Percentiles rank a stretch among this genome's conserved stretches.
Evolutionary conservation across 345 rosid species (phyloP).

Genomic region (Pugionium dolabratum): DNA sequence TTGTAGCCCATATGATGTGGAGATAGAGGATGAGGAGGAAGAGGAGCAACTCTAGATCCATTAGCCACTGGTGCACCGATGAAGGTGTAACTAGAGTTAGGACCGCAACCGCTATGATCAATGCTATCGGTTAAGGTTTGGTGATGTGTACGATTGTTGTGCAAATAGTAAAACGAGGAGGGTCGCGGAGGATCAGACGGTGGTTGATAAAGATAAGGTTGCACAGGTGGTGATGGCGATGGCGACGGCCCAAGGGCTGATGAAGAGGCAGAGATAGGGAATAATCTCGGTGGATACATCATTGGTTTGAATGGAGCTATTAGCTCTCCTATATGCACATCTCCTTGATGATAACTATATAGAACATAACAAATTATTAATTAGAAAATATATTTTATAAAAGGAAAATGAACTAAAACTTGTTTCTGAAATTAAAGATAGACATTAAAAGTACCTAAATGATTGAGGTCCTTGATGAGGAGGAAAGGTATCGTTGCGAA

Average conservation of each 20-base stretch:
- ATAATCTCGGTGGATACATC: conserved; percentile 53
- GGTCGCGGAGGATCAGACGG: conserved; percentile 45
- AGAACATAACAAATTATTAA: background rate
- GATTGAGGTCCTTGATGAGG: conserved; percentile 48
- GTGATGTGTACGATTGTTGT: conserved; percentile 45
- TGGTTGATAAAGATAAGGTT: conserved; percentile 53
- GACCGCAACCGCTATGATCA: conserved; percentile 17
- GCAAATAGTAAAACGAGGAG: conserved; percentile 53
- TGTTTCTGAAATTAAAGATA: background rate
- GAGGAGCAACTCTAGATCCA: conserved; percentile 25
- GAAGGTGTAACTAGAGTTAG: conserved; percentile 38
- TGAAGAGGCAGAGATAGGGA: conserved; percentile 46
- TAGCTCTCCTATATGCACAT: conserved; percentile 48
- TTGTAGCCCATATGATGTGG: conserved; percentile 30
- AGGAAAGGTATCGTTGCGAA: conserved; percentile 65
- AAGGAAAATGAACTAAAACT: background rate
- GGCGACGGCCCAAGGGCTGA: conserved; percentile 22
- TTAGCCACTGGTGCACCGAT: conserved; percentile 45
- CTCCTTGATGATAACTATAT: conserved; percentile 57
- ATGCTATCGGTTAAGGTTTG: conserved; percentile 39
- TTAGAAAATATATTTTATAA: background rate
- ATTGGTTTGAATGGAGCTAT: conserved; percentile 55
- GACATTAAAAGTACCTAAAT: conserved; percentile 43
- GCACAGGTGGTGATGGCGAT: conserved; percentile 41
- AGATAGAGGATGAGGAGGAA: conserved; percentile 22